Evolutionary conservation across 2,329 filamentous ascomycete genomes (phyloP), one percentile per base, ranked within the genome.

Genomic region (Pseudophaeomoniella oleicola): DNA sequence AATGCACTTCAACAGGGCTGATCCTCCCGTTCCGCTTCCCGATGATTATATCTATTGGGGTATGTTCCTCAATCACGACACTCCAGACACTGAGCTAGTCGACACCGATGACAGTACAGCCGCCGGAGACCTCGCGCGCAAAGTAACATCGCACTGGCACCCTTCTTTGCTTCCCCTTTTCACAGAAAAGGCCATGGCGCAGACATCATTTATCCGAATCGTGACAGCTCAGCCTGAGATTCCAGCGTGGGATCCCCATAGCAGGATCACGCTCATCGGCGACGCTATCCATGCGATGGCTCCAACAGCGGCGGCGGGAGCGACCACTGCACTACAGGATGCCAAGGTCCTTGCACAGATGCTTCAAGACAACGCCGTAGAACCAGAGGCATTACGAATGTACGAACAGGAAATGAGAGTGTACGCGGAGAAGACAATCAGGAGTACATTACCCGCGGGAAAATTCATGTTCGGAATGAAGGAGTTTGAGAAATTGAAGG

Each of bases 201-300:
- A 53, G 32, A 43, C 52, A 5, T 49, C 53, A 5, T 46, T 48
- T 4, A 40, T 54, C 18, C 50, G 49, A 4, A 46, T 58, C 27
- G 37, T 47, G 11, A 53, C 53, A 6, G 44, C 52, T 1, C 38
- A 44, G 16, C 53, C 52, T 3, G 44, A 50, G 3, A 46, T 58
- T 11, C 43, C 49, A 2, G 36, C 42, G 0, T 56, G 54, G 53
- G 32, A 46, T 30, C 37, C 52, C 5, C 47, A 44, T 13, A 27
- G 37, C 5, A 40, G 40, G 13, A 54, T 64, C 2, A 64, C 62
- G 0, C 38, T 64, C 5, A 49, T 64, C 5, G 62, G 62, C 5
- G 62, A 64, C 39, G 57, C 61, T 2, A 55, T 60, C 4, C 62
- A 64, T 46, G 51, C 56, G 2, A 64, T 64, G 60, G 57, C 59